phyloP scores from a whole-genome alignment of 2,329 filamentous ascomycete genomes.

The Cadophora luteo-olivacea region DNA sequence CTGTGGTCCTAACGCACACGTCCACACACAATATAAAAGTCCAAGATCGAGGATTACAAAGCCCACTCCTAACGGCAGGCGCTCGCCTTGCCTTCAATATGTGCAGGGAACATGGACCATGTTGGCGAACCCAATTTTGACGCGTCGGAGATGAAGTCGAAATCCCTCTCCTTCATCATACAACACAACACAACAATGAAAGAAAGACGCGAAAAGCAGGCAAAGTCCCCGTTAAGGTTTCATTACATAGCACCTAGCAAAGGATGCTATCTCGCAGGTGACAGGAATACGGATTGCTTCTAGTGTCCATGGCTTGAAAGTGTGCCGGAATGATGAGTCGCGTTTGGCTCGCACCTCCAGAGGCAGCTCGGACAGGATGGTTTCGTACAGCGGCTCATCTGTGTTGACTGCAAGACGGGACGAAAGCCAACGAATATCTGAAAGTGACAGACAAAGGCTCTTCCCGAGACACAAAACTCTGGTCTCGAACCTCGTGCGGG shows the following conservation, averaged over 20 bases:
- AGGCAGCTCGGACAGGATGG: not conserved
- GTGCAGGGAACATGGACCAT: not conserved
- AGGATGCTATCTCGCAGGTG: too few species aligned
- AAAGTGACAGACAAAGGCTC: not conserved
- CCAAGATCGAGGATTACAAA: not conserved
- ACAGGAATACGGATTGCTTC: too few species aligned
- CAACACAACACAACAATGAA: not conserved
- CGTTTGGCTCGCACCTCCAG: not conserved
- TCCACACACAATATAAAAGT: not conserved
- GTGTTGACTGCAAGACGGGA: not conserved
- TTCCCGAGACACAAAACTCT: not conserved
- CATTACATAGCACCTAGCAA: not conserved
- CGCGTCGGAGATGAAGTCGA: slow-evolving; percentile 7
- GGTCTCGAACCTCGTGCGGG: not conserved
- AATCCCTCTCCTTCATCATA: not conserved
- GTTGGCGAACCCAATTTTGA: not conserved
- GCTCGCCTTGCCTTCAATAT: not conserved
- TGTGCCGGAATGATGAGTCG: too few species aligned
- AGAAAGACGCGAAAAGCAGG: not conserved
- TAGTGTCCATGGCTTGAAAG: too few species aligned
- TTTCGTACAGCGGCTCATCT: not conserved
- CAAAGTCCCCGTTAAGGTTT: not conserved
- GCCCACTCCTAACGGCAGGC: not conserved
- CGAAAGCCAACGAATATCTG: not conserved
- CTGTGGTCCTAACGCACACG: not conserved